A percentile compares a stretch with the other conserved stretches of the same genome.
phyloP scores from a whole-genome alignment of 176 grass and related monocot genomes.

The Pharus latifolius region DNA sequence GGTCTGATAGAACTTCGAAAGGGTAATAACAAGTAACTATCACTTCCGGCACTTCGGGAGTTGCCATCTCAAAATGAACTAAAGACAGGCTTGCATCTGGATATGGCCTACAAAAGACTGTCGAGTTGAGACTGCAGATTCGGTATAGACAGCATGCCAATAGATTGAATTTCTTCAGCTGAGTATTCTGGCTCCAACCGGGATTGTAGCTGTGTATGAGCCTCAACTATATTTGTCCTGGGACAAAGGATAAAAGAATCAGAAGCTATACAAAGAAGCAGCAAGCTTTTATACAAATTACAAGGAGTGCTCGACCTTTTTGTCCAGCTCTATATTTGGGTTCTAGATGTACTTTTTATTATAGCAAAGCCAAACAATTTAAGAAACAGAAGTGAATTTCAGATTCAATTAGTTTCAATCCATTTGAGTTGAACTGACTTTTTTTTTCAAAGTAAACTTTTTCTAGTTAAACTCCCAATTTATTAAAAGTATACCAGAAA shows the following conservation, averaged over 20 bases:
- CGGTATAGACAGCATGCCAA: constrained; percentile 46
- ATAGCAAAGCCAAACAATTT: not conserved
- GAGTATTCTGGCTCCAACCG: constrained; percentile 88
- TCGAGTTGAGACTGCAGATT: constrained; percentile 79
- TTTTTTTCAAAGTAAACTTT: not conserved
- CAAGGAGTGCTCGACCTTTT: too few species aligned
- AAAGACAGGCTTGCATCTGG: not conserved
- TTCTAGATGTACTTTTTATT: not conserved
- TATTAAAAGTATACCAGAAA: too few species aligned
- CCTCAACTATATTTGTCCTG: constrained; percentile 91
- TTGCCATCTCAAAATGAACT: not conserved
- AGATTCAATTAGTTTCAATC: not conserved
- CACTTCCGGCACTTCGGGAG: not conserved
- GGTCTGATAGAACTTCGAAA: not conserved
- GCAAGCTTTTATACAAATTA: not conserved
- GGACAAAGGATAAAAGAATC: not conserved
- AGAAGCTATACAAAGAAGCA: not conserved
- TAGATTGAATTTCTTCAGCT: constrained; percentile 53
- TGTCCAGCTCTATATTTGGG: too few species aligned
- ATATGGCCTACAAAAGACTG: constrained; percentile 47
- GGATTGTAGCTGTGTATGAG: constrained; percentile 72
- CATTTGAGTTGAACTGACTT: not conserved
- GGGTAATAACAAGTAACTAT: not conserved
- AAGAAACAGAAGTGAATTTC: not conserved
- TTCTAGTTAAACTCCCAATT: not conserved